Evolutionary conservation across 2,329 filamentous ascomycete species (phyloP).

Genomic region (Lizonia empirigonia): DNA sequence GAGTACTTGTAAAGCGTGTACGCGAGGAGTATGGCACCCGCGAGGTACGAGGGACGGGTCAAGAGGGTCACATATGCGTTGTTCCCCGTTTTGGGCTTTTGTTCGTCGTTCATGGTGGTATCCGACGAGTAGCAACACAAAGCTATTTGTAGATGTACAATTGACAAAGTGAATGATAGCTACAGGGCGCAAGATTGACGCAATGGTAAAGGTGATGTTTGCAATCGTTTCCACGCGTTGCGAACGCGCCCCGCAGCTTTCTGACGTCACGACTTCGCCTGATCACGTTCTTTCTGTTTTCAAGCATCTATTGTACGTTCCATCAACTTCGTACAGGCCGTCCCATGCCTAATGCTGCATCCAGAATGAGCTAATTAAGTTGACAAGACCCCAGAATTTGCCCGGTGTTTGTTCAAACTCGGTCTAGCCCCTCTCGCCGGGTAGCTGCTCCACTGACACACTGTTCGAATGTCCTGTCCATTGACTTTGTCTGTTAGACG

Average conservation of each 20-base stretch:
- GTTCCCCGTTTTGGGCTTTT: slow-evolving; percentile 7
- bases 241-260: slow-evolving; percentile 7
- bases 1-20: slow-evolving; percentile 55
- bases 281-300: slow-evolving; percentile 10
- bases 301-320: neutral
- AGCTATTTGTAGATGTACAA: neutral
- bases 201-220: neutral
- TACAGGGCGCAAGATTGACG: neutral
- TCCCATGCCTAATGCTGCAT: neutral
- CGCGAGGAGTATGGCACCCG: slow-evolving; percentile 58
- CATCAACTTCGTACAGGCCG: neutral
- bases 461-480: neutral
- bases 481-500: neutral
- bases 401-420: neutral
- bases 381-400: neutral
- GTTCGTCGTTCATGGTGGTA: slow-evolving; percentile 19
- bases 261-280: slow-evolving; percentile 32
- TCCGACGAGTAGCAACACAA: no score
- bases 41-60: slow-evolving; percentile 58
- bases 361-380: neutral
- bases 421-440: no score
- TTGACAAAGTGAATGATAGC: neutral
- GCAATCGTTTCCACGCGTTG: slow-evolving; percentile 4
- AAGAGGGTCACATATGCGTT: slow-evolving; percentile 58
- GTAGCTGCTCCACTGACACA: neutral